A percentile compares a stretch with the other conserved stretches of the same genome.
Evolutionary conservation across 306 rosid species (phyloP).

Genomic region (Castanea crenata): DNA sequence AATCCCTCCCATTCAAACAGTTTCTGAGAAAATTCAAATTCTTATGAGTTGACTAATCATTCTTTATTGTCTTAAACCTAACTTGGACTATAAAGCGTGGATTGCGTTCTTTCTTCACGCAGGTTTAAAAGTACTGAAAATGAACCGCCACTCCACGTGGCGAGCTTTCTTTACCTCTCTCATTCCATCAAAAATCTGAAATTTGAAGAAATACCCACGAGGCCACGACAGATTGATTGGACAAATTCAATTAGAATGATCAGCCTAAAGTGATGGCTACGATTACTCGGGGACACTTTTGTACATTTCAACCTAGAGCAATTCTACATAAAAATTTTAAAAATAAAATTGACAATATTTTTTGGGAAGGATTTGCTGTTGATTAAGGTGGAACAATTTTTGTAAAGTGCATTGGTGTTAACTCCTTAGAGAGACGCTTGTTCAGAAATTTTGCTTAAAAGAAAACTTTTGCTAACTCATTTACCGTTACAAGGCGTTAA

Average conservation of each 20-base stretch:
- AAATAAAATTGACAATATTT: no score
- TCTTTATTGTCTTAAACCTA: slow-evolving; percentile 23
- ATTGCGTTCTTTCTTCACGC: not conserved
- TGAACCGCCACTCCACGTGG: not conserved
- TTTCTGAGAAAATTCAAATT: slow-evolving; percentile 20
- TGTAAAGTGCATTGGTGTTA: rapidly evolving
- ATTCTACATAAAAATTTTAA: no score
- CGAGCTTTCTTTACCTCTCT: not conserved
- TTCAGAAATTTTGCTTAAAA: no score
- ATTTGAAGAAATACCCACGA: no score
- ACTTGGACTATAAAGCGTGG: slow-evolving; percentile 27
- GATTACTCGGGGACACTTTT: not conserved
- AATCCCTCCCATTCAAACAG: not conserved
- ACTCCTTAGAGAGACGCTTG: no score
- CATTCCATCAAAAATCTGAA: no score
- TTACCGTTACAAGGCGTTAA: no score
- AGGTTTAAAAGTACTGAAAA: not conserved
- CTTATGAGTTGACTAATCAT: slow-evolving; percentile 36
- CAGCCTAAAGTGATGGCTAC: slow-evolving; percentile 6
- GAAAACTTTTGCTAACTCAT: no score
- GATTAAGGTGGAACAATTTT: no score
- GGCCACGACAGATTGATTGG: not conserved
- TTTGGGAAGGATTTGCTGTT: no score
- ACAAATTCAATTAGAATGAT: not conserved
- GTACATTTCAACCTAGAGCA: no score